Evolutionary conservation across 176 grass and related monocot genomes (phyloP).

Genomic region (Aegilops tauschii): DNA sequence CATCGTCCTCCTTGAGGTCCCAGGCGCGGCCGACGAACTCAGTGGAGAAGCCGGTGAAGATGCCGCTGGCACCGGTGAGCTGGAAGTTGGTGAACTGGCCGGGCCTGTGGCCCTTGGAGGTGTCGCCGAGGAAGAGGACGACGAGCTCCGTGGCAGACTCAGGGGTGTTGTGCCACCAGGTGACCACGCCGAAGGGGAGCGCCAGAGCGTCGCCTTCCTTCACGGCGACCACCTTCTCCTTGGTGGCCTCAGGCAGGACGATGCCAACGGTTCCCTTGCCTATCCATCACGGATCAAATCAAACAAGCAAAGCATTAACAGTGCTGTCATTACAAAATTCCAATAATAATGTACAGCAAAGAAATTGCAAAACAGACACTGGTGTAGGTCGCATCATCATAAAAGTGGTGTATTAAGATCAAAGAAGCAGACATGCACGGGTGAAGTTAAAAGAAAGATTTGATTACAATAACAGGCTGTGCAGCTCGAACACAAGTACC

Average conservation of each 20-base stretch:
- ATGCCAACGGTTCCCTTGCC: slow-evolving; percentile 50
- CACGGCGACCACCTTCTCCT: slow-evolving; percentile 78
- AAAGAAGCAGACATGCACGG: too few relatives aligned
- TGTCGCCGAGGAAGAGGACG: slow-evolving; percentile 81
- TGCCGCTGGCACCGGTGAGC: slow-evolving; percentile 56
- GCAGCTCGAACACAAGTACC: too few relatives aligned
- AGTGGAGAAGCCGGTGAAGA: slow-evolving; percentile 74
- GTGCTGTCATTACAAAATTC: too few relatives aligned
- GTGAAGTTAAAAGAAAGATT: too few relatives aligned
- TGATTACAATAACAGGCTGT: too few relatives aligned
- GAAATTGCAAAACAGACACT: background rate
- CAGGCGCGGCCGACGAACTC: slow-evolving; percentile 80
- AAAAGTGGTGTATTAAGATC: too few relatives aligned
- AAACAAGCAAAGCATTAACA: background rate
- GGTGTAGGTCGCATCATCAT: background rate
- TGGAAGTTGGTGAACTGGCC: slow-evolving; percentile 86
- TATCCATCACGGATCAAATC: background rate
- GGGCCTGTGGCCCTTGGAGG: slow-evolving; percentile 70
- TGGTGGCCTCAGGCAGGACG: slow-evolving; percentile 47
- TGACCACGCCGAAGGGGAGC: slow-evolving; percentile 73
- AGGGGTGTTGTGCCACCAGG: slow-evolving; percentile 79
- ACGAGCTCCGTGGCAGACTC: slow-evolving; percentile 37
- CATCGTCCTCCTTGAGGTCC: slow-evolving; percentile 59
- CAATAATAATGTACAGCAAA: background rate
- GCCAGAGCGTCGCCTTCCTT: slow-evolving; percentile 76